Conservation (phyloP, 331 rosid species). For the Phaseolus coccineus region DNA sequence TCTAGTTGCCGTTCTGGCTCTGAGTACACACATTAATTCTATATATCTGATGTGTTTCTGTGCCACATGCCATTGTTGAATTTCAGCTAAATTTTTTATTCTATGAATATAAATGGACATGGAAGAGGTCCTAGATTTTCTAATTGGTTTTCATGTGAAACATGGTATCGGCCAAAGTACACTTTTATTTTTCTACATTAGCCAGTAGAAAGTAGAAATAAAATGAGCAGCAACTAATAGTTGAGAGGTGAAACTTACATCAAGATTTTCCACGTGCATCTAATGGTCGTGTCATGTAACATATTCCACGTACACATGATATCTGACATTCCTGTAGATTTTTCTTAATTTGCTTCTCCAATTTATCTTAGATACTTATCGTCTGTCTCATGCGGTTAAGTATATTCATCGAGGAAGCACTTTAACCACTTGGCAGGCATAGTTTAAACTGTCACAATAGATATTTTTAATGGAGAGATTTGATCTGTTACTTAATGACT, state of each 20-base stretch:
- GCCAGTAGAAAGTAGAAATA: constrained; percentile 17
- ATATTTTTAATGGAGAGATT: constrained; percentile 1
- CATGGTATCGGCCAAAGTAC: not conserved
- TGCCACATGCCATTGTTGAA: not conserved
- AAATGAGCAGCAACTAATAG: constrained; percentile 22
- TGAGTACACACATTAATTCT: not conserved
- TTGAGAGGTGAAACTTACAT: constrained; percentile 13
- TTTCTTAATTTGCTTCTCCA: constrained; percentile 9
- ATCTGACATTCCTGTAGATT: constrained; percentile 19
- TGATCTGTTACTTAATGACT: constrained; percentile 1
- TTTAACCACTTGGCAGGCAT: not conserved
- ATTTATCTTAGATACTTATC: constrained; percentile 3
- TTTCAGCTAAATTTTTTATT: constrained; percentile 13
- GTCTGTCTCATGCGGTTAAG: constrained; percentile 10
- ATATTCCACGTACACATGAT: constrained; percentile 23
- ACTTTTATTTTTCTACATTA: constrained; percentile 22
- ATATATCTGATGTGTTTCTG: constrained; percentile 9
- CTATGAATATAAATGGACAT: constrained; percentile 11
- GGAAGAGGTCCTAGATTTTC: constrained; percentile 24
- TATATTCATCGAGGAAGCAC: constrained; percentile 15
- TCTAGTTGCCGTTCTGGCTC: constrained; percentile 7
- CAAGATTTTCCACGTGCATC: not conserved
- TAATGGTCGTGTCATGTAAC: not conserved
- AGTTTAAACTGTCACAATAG: constrained; percentile 16
- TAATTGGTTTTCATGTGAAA: constrained; percentile 14